Percentiles rank a stretch among this genome's conserved stretches.
Conservation (phyloP, 352 stramenopile genomes). For the Globisporangium takayamanum region DNA sequence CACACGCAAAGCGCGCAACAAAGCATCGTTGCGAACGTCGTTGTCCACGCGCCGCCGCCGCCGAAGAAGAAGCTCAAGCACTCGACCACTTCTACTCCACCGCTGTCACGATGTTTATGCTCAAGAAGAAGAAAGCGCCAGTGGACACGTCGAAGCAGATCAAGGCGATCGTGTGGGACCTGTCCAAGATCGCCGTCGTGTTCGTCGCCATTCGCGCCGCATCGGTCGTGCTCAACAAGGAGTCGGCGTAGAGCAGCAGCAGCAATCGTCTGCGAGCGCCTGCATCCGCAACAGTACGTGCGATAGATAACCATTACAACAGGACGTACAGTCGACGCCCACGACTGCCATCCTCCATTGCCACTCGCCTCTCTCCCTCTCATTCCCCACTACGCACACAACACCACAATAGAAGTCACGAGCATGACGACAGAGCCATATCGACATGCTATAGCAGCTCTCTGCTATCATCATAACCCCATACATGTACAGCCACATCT, state of each 20-base stretch:
- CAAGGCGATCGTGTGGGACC: slow-evolving; percentile 66
- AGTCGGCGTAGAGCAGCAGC: slow-evolving; percentile 32
- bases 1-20: no score
- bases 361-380: no score
- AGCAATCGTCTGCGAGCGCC: neutral
- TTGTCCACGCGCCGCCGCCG: neutral
- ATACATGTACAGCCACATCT: no score
- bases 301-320: no score
- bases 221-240: slow-evolving; percentile 64
- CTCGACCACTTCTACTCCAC: neutral
- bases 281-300: neutral
- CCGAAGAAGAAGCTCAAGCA: neutral
- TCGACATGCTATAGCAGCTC: no score
- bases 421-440: no score
- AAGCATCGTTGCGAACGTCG: no score
- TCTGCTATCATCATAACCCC: no score
- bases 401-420: no score
- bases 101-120: slow-evolving; percentile 64
- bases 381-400: no score
- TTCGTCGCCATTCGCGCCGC: slow-evolving; percentile 70
- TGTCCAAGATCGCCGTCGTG: slow-evolving; percentile 68
- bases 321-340: no score
- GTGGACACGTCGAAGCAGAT: slow-evolving; percentile 72
- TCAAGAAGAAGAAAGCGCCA: slow-evolving; percentile 86
- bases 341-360: no score